Conservation (phyloP, 2,329 filamentous ascomycete genomes). For the Geoglossum cookeanum region DNA sequence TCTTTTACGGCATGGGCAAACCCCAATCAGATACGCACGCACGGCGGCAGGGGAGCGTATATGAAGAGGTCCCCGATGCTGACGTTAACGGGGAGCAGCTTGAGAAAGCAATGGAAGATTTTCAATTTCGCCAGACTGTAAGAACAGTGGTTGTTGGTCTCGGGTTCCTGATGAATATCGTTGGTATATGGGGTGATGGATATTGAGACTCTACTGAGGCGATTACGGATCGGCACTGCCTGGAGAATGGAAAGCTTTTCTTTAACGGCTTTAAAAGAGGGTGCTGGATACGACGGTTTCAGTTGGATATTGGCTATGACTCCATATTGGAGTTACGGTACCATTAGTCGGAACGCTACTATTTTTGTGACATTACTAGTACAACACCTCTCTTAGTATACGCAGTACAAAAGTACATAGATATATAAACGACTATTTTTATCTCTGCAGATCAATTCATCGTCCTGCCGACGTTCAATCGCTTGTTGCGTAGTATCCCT, state of each 20-base stretch:
- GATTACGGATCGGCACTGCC: not conserved
- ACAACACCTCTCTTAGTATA: not conserved
- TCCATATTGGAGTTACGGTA: no score
- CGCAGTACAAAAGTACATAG: not conserved
- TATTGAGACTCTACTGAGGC: conserved; percentile 1
- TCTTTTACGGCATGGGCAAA: not conserved
- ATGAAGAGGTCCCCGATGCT: conserved; percentile 25
- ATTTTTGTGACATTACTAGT: not conserved
- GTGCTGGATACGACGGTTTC: no score
- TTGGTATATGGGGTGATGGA: conserved; percentile 49
- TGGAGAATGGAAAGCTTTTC: not conserved
- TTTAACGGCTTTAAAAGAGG: not conserved
- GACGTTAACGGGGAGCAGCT: conserved; percentile 43
- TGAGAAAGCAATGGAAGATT: conserved; percentile 34
- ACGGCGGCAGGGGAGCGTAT: conserved; percentile 43
- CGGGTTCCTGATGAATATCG: conserved; percentile 40
- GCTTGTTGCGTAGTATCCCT: no score
- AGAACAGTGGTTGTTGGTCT: conserved; percentile 34
- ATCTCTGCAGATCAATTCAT: not conserved
- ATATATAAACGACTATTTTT: not conserved
- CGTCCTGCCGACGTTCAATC: no score
- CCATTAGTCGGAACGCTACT: not conserved
- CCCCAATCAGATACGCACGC: conserved; percentile 27
- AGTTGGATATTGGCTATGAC: not conserved
- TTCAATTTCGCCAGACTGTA: conserved; percentile 34